Conservation (phyloP, 257 asterid genomes). For the Asclepias syriaca region DNA sequence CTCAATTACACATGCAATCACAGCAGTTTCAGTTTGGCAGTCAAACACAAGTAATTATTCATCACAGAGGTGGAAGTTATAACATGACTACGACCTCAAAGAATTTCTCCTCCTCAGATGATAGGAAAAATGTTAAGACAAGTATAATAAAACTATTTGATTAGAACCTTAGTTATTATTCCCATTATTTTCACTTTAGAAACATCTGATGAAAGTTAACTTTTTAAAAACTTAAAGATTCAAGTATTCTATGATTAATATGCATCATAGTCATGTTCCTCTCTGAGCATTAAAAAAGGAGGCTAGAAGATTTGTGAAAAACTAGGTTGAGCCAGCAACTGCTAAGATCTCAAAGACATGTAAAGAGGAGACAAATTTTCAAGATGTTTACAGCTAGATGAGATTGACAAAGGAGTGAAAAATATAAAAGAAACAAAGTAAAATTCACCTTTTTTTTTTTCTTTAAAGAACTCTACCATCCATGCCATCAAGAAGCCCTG, state of each 20-base stretch:
- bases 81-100: background rate
- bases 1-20: background rate
- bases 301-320: background rate
- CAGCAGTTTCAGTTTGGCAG: background rate
- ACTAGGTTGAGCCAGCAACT: background rate
- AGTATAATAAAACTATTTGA: background rate
- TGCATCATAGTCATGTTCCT: background rate
- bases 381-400: no score
- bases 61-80: background rate
- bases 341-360: background rate
- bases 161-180: background rate
- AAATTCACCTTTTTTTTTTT: background rate
- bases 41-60: background rate
- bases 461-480: constrained; percentile 80
- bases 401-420: background rate
- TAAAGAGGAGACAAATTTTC: background rate
- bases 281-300: background rate
- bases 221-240: background rate
- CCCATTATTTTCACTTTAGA: background rate
- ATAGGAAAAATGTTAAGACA: background rate
- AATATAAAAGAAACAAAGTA: background rate
- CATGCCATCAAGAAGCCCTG: constrained; percentile 94
- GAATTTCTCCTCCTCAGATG: background rate
- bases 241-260: background rate
- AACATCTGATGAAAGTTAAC: background rate